Conservation (phyloP, 2,329 filamentous ascomycete species). For the Venturia effusa region DNA sequence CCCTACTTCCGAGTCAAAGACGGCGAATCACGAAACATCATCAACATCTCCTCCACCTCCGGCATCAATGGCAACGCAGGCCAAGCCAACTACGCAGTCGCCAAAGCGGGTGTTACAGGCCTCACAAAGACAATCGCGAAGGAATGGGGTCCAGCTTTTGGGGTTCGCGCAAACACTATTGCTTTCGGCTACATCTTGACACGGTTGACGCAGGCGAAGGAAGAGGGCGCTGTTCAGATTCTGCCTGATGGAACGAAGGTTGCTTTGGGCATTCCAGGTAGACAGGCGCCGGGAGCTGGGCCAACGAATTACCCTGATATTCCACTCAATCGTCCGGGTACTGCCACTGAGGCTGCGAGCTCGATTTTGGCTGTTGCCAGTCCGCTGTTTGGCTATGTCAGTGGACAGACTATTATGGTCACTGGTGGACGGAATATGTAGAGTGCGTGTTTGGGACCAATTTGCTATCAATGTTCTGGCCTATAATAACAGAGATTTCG, state of each 20-base stretch:
- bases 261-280: constrained; percentile 29
- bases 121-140: constrained; percentile 85
- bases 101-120: constrained; percentile 73
- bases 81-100: constrained; percentile 81
- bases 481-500: not conserved
- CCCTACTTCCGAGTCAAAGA: constrained; percentile 84
- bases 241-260: constrained; percentile 56
- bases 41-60: constrained; percentile 76
- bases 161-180: constrained; percentile 72
- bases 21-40: constrained; percentile 63
- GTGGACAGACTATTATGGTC: constrained; percentile 77
- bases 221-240: constrained; percentile 68
- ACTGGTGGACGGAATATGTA: constrained; percentile 63
- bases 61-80: constrained; percentile 81
- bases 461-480: not conserved
- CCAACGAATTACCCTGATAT: constrained; percentile 48
- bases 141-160: constrained; percentile 77
- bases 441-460: not conserved
- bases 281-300: constrained; percentile 29
- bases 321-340: constrained; percentile 64
- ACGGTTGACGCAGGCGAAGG: constrained; percentile 72
- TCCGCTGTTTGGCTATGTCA: constrained; percentile 75
- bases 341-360: constrained; percentile 68
- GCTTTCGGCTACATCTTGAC: constrained; percentile 78
- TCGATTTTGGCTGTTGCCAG: constrained; percentile 69